Base-by-base conservation (phyloP, 768 basidiomycete genomes). In the Rhodocollybia butyracea region DNA sequence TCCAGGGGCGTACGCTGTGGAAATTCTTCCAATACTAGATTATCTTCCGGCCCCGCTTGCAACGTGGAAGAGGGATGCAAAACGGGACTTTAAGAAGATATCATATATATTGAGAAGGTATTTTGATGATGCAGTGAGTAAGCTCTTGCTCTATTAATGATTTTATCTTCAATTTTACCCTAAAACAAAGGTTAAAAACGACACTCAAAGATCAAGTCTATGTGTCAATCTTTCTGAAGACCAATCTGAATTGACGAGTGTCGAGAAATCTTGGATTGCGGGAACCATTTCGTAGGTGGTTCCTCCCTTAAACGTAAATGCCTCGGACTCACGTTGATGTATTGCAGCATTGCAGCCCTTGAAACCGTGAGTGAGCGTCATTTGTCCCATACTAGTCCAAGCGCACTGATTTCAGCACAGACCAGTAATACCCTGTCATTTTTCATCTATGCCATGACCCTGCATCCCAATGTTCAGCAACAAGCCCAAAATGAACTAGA, bases 401-500 rank as follows among this genome's bases (percentile, higher is more conserved):
- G 27, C 24, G 22, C 7, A 31, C 12, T 38, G 6, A n/a, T 40
- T 40, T 8, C 26, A 30, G 19, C n/a, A 2, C 22, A 51, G 50
- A 51, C 50, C 17, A 41, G 36, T 24, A 51, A 32, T 40, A 41
- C 60, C 2, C 36, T 68, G 12, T 32, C 40, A 17, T 59, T 55
- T 15, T 64, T 69, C 51, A 47, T 65, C 27, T 56, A 60, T 19
- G 61, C 61, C 7, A 65, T 67, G 63, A 47, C 48, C 5, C 38
- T 53, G n/a, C 53, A 63, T 48, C 66, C 63, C 12, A 59, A 63
- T 1, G 54, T 66, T 15, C 67, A 66, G 43, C 26, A 41, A 13
- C 42, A 45, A 11, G 67, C 67, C 2, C 68, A 68, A 52, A 53
- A 38, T 8, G 64, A 69, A 56, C 46, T 69, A 36, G 68, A 67